Evolutionary conservation across 2,329 filamentous ascomycete genomes (phyloP).

Genomic region (Claviceps sp.): DNA sequence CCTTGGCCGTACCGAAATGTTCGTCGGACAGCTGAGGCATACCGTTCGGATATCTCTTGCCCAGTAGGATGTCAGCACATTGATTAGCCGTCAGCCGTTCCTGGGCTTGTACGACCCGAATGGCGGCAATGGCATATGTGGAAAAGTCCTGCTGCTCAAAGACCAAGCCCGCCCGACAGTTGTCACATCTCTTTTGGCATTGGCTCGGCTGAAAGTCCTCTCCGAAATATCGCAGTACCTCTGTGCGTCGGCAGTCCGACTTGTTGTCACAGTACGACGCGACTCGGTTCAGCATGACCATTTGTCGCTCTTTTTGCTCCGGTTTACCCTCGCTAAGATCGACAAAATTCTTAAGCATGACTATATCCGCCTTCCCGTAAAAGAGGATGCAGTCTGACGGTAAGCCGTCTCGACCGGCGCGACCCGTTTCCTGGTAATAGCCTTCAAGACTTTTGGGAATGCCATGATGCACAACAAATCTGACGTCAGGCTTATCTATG

Average conservation of each 20-base stretch:
- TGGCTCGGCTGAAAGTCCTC: constrained; percentile 62
- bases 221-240: constrained; percentile 88
- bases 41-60: constrained; percentile 48
- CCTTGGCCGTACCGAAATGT: constrained; percentile 55
- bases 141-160: constrained; percentile 71
- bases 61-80: constrained; percentile 74
- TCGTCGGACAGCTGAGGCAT: constrained; percentile 39
- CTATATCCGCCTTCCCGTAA: constrained; percentile 69
- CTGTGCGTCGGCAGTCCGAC: constrained; percentile 72
- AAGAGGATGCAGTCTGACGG: constrained; percentile 82
- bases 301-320: constrained; percentile 74
- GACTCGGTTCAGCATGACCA: constrained; percentile 73
- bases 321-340: constrained; percentile 60
- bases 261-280: constrained; percentile 82
- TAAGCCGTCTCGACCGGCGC: constrained; percentile 82
- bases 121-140: constrained; percentile 54
- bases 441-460: constrained; percentile 93
- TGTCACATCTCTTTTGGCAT: constrained; percentile 73
- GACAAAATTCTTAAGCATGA: constrained; percentile 66
- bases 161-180: constrained; percentile 60
- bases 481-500: constrained; percentile 95
- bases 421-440: constrained; percentile 96
- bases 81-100: constrained; percentile 58
- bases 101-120: constrained; percentile 53
- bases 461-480: constrained; percentile 88